phyloP scores from a whole-genome alignment of 768 basidiomycete species.

The Gloeostereum incarnatum region DNA sequence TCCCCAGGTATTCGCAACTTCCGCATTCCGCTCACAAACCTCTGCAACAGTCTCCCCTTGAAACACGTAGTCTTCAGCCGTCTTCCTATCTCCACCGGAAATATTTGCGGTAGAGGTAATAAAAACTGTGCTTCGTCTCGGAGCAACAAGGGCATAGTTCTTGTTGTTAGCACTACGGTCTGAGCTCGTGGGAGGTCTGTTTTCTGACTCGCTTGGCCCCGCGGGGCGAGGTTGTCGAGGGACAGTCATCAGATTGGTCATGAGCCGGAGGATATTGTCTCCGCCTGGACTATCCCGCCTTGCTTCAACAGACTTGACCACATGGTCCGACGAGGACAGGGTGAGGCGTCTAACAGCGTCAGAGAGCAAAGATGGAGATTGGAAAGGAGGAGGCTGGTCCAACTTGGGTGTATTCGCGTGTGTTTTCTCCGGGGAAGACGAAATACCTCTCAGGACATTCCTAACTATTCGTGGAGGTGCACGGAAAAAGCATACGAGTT shows the following conservation, averaged over 20 bases:
- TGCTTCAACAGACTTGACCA: conserved; percentile 18
- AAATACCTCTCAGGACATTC: conserved; percentile 39
- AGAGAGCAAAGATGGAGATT: conserved; percentile 60
- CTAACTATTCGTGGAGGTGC: conserved; percentile 64
- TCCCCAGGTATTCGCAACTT: conserved; percentile 45
- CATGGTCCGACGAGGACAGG: conserved; percentile 48
- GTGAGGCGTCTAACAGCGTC: conserved; percentile 65
- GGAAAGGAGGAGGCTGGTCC: conserved; percentile 23
- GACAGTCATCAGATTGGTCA: conserved; percentile 67
- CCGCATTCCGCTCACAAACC: conserved; percentile 53
- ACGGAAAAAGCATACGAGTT: conserved; percentile 82
- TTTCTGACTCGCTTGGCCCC: too few relatives aligned
- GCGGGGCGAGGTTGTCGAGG: conserved; percentile 26
- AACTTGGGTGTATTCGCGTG: conserved; percentile 8
- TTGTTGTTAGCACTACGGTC: conserved; percentile 12
- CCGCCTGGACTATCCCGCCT: conserved; percentile 34
- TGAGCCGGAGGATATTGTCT: conserved; percentile 58
- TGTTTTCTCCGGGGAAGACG: conserved; percentile 29
- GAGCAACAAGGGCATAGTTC: conserved; percentile 29
- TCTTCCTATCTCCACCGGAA: conserved; percentile 39
- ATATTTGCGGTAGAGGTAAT: conserved; percentile 41
- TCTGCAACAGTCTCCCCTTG: conserved; percentile 27
- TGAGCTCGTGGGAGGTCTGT: conserved; percentile 6
- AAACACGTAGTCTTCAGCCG: conserved; percentile 59
- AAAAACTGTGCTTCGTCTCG: conserved; percentile 49